Evolutionary conservation across 345 rosid genomes (phyloP).

Genomic region (Trapa bicornis): DNA sequence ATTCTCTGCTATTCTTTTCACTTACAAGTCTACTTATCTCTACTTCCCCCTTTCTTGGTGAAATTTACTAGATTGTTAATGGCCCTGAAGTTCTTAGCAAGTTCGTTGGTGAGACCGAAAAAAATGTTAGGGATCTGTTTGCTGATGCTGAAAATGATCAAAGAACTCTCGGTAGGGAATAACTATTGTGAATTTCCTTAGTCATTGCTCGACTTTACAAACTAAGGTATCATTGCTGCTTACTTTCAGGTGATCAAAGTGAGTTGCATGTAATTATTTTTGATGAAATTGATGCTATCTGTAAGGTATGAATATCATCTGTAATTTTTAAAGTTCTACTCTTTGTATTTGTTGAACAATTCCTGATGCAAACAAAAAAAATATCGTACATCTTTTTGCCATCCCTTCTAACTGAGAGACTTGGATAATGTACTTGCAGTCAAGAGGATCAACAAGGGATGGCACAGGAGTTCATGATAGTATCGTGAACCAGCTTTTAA

Average conservation of each 20-base stretch:
- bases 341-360: neutral
- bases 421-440: conserved; percentile 26
- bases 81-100: conserved; percentile 98
- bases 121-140: conserved; percentile 85
- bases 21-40: neutral
- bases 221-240: conserved; percentile 4
- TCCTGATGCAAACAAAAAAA: neutral
- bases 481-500: conserved; percentile 92
- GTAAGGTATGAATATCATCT: conserved; percentile 54
- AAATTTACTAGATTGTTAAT: conserved; percentile 61
- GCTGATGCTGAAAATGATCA: conserved; percentile 99
- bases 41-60: conserved; percentile 11
- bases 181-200: conserved; percentile 5
- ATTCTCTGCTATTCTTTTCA: neutral
- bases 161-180: conserved; percentile 51
- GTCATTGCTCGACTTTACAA: neutral
- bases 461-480: conserved; percentile 99
- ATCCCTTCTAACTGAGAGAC: neutral
- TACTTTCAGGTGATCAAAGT: conserved; percentile 77
- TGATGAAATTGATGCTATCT: conserved; percentile 99
- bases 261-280: conserved; percentile 94
- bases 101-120: conserved; percentile 98
- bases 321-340: neutral
- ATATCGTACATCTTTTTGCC: neutral
- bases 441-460: conserved; percentile 96